Evolutionary conservation across 176 grass and related monocot genomes (phyloP).

Genomic region (sorghum (Sorghum bicolor)): Sorghum_bicolor_NCBIv3 NC_012877.2:5739501-5740000

Average conservation of each 20-base stretch:
- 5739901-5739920: constrained; percentile 24
- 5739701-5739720: neutral
- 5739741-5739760: constrained; percentile 21
- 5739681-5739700: constrained; percentile 31
- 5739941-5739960: constrained; percentile 24
- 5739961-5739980: constrained; percentile 25
- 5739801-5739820: constrained; percentile 34
- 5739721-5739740: constrained; percentile 29
- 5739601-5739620: constrained; percentile 24
- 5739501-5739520: too few relatives aligned
- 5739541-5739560: too few relatives aligned
- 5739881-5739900: neutral
- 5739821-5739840: constrained; percentile 33
- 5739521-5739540: too few relatives aligned
- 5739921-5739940: constrained; percentile 25
- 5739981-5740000: constrained; percentile 35
- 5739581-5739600: too few relatives aligned
- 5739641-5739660: constrained; percentile 40
- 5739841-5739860: constrained; percentile 24
- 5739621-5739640: constrained; percentile 28
- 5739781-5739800: constrained; percentile 22
- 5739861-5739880: constrained; percentile 26
- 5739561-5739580: too few relatives aligned
- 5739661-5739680: constrained; percentile 38
- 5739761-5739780: constrained; percentile 20